These are phyloP conservation scores for Kwoniella mangroviensis DNA, from an alignment of 768 basidiomycete genomes.

Conservation along the genomic window DNA sequence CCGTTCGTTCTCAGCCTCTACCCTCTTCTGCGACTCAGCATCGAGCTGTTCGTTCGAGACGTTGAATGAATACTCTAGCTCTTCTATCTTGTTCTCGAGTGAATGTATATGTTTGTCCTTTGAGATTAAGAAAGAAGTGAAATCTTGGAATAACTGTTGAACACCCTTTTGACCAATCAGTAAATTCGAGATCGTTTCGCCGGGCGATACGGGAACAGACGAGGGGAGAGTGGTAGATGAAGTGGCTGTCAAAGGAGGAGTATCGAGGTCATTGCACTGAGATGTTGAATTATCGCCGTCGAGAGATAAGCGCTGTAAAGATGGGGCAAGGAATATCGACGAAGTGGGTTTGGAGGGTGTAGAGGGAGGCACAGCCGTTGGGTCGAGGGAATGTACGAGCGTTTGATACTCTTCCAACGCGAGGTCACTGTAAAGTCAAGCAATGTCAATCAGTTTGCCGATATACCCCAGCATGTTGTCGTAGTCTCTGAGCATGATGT, in stretches of 20 bases:
- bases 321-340: constrained; percentile 19
- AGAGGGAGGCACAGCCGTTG: constrained; percentile 39
- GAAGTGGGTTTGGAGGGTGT: constrained; percentile 20
- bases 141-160: constrained; percentile 51
- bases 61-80: constrained; percentile 35
- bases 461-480: not conserved
- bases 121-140: constrained; percentile 33
- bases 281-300: not conserved
- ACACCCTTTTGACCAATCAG: constrained; percentile 50
- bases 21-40: constrained; percentile 34
- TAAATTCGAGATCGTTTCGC: constrained; percentile 48
- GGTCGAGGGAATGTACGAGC: constrained; percentile 45
- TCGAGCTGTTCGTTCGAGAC: constrained; percentile 35
- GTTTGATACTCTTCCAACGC: constrained; percentile 48
- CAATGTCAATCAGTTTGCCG: not conserved
- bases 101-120: constrained; percentile 43
- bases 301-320: constrained; percentile 2
- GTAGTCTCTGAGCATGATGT: no score
- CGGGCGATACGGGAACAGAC: constrained; percentile 6
- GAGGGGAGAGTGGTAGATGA: not conserved
- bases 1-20: constrained; percentile 34
- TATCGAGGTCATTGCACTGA: constrained; percentile 8
- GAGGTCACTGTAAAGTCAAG: constrained; percentile 37
- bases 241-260: constrained; percentile 2
- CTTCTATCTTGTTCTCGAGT: constrained; percentile 37